Evolutionary conservation across 2,329 filamentous ascomycete genomes (phyloP).

Genomic region (Cladophialophora psammophila): DNA sequence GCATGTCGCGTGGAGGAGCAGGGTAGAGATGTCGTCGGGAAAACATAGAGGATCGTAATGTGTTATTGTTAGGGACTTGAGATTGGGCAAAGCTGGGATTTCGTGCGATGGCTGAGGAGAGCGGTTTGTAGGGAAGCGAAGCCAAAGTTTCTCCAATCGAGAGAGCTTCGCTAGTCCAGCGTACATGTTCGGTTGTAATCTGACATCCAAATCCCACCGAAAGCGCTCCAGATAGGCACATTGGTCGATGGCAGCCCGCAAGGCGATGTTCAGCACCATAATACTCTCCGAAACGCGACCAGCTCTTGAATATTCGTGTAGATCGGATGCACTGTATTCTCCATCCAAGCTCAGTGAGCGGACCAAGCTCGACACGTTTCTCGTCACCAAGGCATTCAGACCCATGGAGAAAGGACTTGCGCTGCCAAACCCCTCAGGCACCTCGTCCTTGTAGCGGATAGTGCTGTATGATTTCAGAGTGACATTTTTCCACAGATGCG

Average conservation of each 20-base stretch:
- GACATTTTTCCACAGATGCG: slow-evolving; percentile 65
- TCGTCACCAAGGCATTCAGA: slow-evolving; percentile 67
- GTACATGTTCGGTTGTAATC: slow-evolving; percentile 66
- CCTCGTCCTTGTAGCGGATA: slow-evolving; percentile 64
- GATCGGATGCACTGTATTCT: slow-evolving; percentile 59
- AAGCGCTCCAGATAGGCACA: slow-evolving; percentile 64
- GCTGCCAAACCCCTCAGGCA: slow-evolving; percentile 67
- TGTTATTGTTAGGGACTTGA: slow-evolving; percentile 61
- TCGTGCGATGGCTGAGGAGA: slow-evolving; percentile 64
- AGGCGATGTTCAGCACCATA: slow-evolving; percentile 68
- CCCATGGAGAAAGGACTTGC: slow-evolving; percentile 70
- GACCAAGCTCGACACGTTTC: slow-evolving; percentile 61
- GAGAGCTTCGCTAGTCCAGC: slow-evolving; percentile 60
- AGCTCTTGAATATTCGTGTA: slow-evolving; percentile 65
- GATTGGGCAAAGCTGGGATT: slow-evolving; percentile 64
- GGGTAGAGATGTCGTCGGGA: slow-evolving; percentile 66
- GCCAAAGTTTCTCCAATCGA: slow-evolving; percentile 60
- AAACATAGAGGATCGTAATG: slow-evolving; percentile 71
- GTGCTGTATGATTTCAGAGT: slow-evolving; percentile 65
- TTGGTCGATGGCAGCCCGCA: slow-evolving; percentile 66
- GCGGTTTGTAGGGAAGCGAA: slow-evolving; percentile 64
- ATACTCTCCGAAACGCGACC: slow-evolving; percentile 68
- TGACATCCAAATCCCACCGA: slow-evolving; percentile 68
- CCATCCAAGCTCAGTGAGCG: slow-evolving; percentile 61
- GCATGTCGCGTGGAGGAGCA: slow-evolving; percentile 62